A percentile compares a stretch with the other conserved stretches of the same genome.
Evolutionary conservation across 2,329 filamentous ascomycete species (phyloP).

Genomic region (Hypoxylon sp.): DNA sequence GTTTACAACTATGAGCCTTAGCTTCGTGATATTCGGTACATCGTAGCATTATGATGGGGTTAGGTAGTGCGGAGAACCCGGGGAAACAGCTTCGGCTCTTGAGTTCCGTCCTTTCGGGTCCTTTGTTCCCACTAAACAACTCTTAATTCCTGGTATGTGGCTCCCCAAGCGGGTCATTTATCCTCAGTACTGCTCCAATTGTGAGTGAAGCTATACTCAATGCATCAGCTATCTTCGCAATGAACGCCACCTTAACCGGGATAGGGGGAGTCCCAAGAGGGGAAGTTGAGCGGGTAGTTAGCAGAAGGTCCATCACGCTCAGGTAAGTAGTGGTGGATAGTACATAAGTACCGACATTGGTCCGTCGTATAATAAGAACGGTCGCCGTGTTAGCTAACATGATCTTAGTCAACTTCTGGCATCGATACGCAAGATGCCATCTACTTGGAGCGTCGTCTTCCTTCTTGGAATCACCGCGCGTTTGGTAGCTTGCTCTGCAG

Average conservation of each 20-base stretch:
- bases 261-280: slow-evolving; percentile 13
- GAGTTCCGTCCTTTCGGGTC: background rate
- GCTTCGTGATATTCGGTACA: background rate
- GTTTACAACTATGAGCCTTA: background rate
- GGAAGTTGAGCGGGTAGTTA: slow-evolving; percentile 8
- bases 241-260: slow-evolving; percentile 1
- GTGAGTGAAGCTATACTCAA: slow-evolving; percentile 13
- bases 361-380: background rate
- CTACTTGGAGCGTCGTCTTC: background rate
- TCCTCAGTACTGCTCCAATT: slow-evolving; percentile 14
- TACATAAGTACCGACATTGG: background rate
- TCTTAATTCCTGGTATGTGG: background rate
- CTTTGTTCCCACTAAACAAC: background rate
- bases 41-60: background rate
- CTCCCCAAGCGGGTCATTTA: slow-evolving; percentile 9
- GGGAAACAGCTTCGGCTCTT: slow-evolving; percentile 14
- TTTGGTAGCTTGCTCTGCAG: slow-evolving; percentile 12
- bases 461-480: background rate
- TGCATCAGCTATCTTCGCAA: slow-evolving; percentile 2
- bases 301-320: background rate
- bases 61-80: slow-evolving; percentile 26
- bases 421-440: slow-evolving; percentile 2
- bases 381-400: background rate
- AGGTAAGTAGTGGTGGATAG: background rate
- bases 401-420: background rate